phyloP scores from a whole-genome alignment of 176 grass and related monocot genomes.

The Carex scoparia region DNA sequence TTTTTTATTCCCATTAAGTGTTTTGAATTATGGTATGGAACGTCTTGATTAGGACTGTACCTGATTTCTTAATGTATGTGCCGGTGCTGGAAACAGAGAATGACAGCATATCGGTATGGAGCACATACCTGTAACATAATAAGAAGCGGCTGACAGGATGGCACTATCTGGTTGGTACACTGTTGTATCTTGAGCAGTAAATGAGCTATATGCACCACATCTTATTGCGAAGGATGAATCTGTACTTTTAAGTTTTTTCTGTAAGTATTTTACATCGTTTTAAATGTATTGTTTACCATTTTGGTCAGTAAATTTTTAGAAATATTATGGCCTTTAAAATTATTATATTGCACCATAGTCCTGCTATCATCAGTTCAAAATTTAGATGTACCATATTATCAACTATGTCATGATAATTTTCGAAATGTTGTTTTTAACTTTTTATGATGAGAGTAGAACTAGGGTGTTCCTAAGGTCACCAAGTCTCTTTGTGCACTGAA shows the following conservation, averaged over 20 bases:
- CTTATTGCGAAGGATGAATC: constrained; percentile 64
- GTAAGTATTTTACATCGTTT: not conserved
- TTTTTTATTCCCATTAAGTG: not conserved
- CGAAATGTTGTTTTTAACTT: not conserved
- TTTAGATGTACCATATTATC: not conserved
- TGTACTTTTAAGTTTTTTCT: constrained; percentile 18
- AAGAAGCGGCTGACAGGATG: constrained; percentile 43
- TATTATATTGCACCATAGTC: not conserved
- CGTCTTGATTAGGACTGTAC: not conserved
- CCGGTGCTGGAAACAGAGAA: not conserved
- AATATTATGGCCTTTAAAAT: not conserved
- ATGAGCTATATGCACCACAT: constrained; percentile 40
- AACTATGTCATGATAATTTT: not conserved
- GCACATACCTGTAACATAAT: constrained; percentile 32
- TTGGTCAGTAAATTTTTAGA: not conserved
- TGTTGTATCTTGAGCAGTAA: constrained; percentile 47
- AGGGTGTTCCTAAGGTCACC: too few relatives aligned
- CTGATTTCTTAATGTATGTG: not conserved
- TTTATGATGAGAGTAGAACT: too few relatives aligned
- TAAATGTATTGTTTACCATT: not conserved
- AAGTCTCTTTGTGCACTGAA: too few relatives aligned
- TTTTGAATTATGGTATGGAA: constrained; percentile 37
- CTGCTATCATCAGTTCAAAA: too few relatives aligned
- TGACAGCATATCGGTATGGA: not conserved
- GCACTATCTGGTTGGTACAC: constrained; percentile 43